Conservation (phyloP, 1,284 basidiomycete species). For the Cutaneotrichosporon daszewskae region DNA sequence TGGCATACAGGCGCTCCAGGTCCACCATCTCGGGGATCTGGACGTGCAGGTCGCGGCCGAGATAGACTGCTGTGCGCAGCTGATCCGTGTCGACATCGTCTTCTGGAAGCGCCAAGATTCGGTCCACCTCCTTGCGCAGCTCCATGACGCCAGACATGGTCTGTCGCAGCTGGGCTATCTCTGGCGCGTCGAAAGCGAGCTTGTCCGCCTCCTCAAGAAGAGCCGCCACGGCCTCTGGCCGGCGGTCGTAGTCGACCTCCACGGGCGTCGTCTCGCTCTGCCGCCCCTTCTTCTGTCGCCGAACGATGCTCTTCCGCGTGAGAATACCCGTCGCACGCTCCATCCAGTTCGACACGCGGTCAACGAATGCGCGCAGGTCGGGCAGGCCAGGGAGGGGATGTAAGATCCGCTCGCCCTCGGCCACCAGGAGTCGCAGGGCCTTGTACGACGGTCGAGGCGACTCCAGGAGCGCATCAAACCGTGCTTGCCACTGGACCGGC, state of each 20-base stretch:
- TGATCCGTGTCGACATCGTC: slow-evolving; percentile 32
- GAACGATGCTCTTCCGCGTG: slow-evolving; percentile 34
- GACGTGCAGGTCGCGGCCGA: slow-evolving; percentile 41
- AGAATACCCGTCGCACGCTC: slow-evolving; percentile 32
- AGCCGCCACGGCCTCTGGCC: slow-evolving; percentile 23
- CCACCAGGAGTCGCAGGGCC: slow-evolving; percentile 66
- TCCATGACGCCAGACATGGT: slow-evolving; percentile 27
- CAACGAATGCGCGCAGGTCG: slow-evolving; percentile 70
- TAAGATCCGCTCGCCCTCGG: slow-evolving; percentile 81
- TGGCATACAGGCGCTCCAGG: slow-evolving; percentile 34
- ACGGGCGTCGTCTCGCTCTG: slow-evolving; percentile 20
- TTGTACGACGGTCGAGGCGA: slow-evolving; percentile 67
- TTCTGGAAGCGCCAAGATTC: slow-evolving; percentile 28
- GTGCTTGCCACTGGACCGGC: slow-evolving; percentile 68
- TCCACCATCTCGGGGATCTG: slow-evolving; percentile 37
- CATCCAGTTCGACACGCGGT: slow-evolving; percentile 75
- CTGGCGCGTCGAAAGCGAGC: slow-evolving; percentile 45
- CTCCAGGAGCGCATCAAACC: slow-evolving; percentile 65
- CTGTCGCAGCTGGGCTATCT: slow-evolving; percentile 38
- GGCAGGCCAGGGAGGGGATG: slow-evolving; percentile 66
- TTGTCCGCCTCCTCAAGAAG: slow-evolving; percentile 34
- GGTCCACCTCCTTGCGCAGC: slow-evolving; percentile 34
- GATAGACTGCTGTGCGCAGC: slow-evolving; percentile 32
- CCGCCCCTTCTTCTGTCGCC: slow-evolving; percentile 28
- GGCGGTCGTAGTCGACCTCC: slow-evolving; percentile 30